Base-by-base conservation (phyloP, 805 yeast species). In the Pichia phayaonensis region DNA sequence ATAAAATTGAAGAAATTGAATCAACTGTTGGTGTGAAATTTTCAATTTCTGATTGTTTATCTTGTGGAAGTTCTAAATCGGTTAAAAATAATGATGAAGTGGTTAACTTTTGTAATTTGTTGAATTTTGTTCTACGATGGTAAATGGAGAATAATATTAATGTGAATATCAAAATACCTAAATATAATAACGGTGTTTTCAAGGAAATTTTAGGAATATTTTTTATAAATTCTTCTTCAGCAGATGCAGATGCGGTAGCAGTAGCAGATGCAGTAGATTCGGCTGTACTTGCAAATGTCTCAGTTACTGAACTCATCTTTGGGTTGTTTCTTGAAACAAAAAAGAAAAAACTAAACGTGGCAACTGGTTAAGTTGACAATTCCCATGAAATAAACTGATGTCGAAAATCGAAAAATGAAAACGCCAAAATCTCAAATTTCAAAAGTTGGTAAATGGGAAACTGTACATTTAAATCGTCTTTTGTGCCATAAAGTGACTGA, bases 101-200 rank as follows among this genome's bases (percentile, higher is more conserved):
- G 2, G 57, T 50, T 12, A 55, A 40, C 15, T 42, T 42, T 18
- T 52, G 50, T 46, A 55, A 43, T 16, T 49, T 20, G 6, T 42
- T 38, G 5, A 55, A 40, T 27, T 50, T 48, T 2, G 47, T 22
- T 16, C 51, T 47, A 42, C 92, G 77, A 65, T 90, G 86, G 48
- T 75, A 71, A 42, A 81, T 73, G 21, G 95, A 80, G 63, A 90
- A 90, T 8, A 81, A 69, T 31, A 81, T 69, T 52, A 90, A 73
- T 2, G 90, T 80, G 3, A 85, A 62, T 42, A 88, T 63, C 54
- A 90, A 66, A 29, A 89, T 77, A 4, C 77, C 81, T 50, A 88
- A 82, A 64, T 90, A 90, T 40, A 86, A 68, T 47, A 90, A 62
- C 21, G 97, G 96, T 8, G 94, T 86, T 60, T 72, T 74, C 26